Base-by-base conservation (phyloP, 345 rosid genomes). In the Camelina hispida region DNA sequence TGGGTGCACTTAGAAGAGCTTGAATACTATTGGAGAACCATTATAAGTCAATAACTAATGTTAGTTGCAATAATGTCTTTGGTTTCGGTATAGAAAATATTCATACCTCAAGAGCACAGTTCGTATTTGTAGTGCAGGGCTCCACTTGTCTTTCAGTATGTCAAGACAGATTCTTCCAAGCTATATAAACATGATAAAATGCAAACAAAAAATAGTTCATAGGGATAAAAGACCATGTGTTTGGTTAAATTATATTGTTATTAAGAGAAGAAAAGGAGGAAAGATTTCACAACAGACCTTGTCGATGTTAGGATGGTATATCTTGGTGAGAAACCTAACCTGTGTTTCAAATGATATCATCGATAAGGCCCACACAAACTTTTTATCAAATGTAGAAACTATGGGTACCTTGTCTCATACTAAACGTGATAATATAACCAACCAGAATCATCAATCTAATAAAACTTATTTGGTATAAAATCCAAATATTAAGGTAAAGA, bases 161-260 rank as follows among this genome's bases (percentile, higher is more conserved):
- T 95, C 99, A 42, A 95, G 97, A 88, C 99, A 95, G 60, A 95
- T 95, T 71, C 99, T 85, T 81, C 99, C 99, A 79, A 95, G 97
- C 99, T 95, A 56, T 56, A 47, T 14, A 47, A 10, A 78, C 57
- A 67, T 7, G n/a, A 76, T 44, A 9, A 38, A 43, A 20, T 6
- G 64, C 68, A 51, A 35, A 60, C 14, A 34, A 77, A 62, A 18
- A 14, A 54, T n/a, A 13, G 22, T 68, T 4, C 16, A 56, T 53
- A 58, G 58, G 50, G 46, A 80, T 40, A 15, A 7, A 63, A 25
- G 60, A 63, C 44, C 2, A 64, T 25, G 65, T 4, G 38, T 76
- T 81, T 65, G 8, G 44, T 20, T 37, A 20, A 53, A 34, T 34
- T 13, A 56, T 34, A 52, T 53, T 53, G 50, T 43, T 52, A 4